These are phyloP conservation scores for Lagenidium sp. DNA, from an alignment of 352 stramenopile species.

Conservation along the genomic window DNA sequence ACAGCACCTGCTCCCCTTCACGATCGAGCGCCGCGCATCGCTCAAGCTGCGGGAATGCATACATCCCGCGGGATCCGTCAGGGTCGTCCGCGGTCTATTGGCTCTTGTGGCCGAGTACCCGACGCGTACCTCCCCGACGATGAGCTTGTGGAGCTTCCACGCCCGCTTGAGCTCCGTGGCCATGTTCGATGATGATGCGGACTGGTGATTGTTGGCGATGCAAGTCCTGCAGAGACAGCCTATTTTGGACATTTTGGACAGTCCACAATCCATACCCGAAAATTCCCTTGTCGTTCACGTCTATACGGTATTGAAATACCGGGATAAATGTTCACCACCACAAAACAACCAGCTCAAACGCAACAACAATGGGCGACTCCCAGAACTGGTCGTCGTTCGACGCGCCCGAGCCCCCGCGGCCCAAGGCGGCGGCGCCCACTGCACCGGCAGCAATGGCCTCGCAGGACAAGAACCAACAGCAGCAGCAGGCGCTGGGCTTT, in stretches of 20 bases:
- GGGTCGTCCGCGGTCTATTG: not conserved
- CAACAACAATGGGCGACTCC: slow-evolving; percentile 45
- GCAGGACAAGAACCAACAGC: not conserved
- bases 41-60: slow-evolving; percentile 13
- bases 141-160: slow-evolving; percentile 58
- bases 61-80: no score
- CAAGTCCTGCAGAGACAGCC: no score
- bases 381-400: slow-evolving; percentile 82
- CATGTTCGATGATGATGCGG: not conserved
- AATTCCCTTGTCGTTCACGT: no score
- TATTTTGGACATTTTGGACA: no score
- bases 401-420: slow-evolving; percentile 9
- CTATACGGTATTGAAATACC: no score
- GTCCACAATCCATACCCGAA: no score
- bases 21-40: slow-evolving; percentile 40
- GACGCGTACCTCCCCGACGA: slow-evolving; percentile 44
- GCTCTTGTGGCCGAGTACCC: no score
- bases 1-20: slow-evolving; percentile 53
- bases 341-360: not conserved
- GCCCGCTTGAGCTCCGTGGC: slow-evolving; percentile 48
- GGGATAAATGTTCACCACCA: not conserved
- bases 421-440: slow-evolving; percentile 10
- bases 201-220: no score
- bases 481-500: slow-evolving; percentile 1
- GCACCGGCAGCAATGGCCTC: not conserved